Conservation (phyloP, 2,329 filamentous ascomycete genomes). For the Onygenales sp. region DNA sequence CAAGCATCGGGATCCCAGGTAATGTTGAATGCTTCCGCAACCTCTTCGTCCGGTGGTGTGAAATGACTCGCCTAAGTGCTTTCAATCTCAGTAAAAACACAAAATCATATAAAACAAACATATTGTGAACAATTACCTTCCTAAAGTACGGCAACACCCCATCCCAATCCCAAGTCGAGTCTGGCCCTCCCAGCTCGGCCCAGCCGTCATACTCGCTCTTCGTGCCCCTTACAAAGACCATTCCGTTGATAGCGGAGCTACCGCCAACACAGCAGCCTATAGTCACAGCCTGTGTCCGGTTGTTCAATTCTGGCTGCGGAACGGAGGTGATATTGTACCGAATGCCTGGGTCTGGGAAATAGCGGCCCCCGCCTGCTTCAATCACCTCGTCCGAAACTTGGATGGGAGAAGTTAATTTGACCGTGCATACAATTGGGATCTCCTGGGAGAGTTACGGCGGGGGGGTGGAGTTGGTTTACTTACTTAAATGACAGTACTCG, state of each 20-base stretch:
- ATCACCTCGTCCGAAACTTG: neutral
- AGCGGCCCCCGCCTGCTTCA: neutral
- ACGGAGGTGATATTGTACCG: neutral
- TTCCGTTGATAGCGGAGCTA: slow-evolving; percentile 22
- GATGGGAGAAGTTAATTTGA: neutral
- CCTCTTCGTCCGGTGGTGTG: neutral
- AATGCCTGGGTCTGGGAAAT: neutral
- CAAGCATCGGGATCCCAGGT: neutral
- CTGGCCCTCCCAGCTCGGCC: slow-evolving; percentile 12
- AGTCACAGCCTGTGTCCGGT: neutral
- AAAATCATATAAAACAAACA: neutral
- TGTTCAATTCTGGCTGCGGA: neutral
- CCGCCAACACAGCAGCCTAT: slow-evolving; percentile 15
- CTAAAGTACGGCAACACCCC: neutral
- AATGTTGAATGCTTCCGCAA: neutral
- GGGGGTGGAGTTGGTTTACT: neutral
- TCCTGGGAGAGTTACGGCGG: too few relatives aligned
- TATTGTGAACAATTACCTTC: too few relatives aligned
- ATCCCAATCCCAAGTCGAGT: neutral
- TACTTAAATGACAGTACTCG: neutral
- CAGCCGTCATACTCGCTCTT: slow-evolving; percentile 21
- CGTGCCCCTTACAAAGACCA: slow-evolving; percentile 17
- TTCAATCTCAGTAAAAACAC: neutral
- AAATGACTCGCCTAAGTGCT: neutral
- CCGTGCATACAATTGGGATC: neutral